Evolutionary conservation across 768 basidiomycete genomes (phyloP).

Genomic region (Clitopilus passeckerianus): DNA sequence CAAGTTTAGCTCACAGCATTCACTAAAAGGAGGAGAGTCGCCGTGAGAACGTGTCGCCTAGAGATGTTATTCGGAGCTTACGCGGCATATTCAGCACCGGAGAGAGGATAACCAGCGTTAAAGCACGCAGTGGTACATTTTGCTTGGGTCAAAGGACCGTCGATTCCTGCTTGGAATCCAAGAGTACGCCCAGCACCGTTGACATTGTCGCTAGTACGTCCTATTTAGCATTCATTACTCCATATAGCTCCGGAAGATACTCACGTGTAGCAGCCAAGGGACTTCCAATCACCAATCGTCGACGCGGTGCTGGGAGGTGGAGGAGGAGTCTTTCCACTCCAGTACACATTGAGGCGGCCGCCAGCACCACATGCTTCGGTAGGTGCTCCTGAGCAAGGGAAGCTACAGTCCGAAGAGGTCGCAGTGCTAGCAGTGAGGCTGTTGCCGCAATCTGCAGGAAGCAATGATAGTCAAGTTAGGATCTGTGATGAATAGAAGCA

Average conservation of each 20-base stretch:
- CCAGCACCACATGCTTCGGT: constrained; percentile 59
- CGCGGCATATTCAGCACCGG: constrained; percentile 36
- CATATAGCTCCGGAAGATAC: constrained; percentile 11
- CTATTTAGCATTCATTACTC: constrained; percentile 16
- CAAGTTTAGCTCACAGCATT: constrained; percentile 46
- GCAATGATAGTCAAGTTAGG: background rate
- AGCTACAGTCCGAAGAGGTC: constrained; percentile 50
- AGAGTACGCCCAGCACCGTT: constrained; percentile 37
- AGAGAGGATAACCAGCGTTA: constrained; percentile 35
- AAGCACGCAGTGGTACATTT: constrained; percentile 61
- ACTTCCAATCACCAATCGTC: constrained; percentile 59
- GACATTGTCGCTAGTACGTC: constrained; percentile 34
- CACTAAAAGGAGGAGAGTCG: constrained; percentile 31
- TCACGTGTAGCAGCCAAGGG: constrained; percentile 73
- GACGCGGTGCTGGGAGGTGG: constrained; percentile 46
- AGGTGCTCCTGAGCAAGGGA: constrained; percentile 55
- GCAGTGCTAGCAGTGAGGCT: constrained; percentile 40
- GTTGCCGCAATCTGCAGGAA: constrained; percentile 57
- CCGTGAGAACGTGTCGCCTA: background rate
- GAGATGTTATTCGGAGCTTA: constrained; percentile 24
- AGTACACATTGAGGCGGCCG: constrained; percentile 56
- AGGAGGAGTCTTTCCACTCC: constrained; percentile 55
- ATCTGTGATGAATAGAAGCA: constrained; percentile 1
- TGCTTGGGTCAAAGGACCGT: constrained; percentile 46
- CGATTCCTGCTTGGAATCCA: constrained; percentile 25